Conservation (phyloP, 192 early-diverging fungal species). For the Rhizophagus prolifer region DNA sequence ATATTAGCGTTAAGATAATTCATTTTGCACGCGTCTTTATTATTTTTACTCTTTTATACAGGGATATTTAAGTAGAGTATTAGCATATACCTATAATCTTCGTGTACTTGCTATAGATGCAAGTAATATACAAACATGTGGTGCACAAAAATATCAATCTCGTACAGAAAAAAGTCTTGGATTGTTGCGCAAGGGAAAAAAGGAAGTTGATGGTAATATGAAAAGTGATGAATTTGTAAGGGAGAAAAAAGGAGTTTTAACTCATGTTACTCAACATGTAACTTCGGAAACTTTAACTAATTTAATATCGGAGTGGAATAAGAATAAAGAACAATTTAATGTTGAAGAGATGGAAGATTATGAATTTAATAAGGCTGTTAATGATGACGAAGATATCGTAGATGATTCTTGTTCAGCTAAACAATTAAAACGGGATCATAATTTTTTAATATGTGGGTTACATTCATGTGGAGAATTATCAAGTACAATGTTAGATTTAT, state of each 20-base stretch:
- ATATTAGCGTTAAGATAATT: neutral
- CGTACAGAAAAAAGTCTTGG: constrained; percentile 47
- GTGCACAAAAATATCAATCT: constrained; percentile 62
- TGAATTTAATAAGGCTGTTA: neutral
- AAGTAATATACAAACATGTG: constrained; percentile 68
- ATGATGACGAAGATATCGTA: neutral
- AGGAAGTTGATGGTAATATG: neutral
- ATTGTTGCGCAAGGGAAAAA: constrained; percentile 1
- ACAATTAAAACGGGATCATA: constrained; percentile 9
- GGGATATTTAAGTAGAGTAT: constrained; percentile 66
- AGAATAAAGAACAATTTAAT: neutral
- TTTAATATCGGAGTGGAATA: constrained; percentile 8
- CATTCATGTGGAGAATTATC: constrained; percentile 86
- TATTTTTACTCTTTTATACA: constrained; percentile 24
- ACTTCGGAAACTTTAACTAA: neutral
- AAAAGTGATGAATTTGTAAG: neutral
- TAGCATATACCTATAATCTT: constrained; percentile 65
- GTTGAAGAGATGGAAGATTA: neutral
- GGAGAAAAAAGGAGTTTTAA: neutral
- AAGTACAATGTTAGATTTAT: constrained; percentile 66
- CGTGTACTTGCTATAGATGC: constrained; percentile 71
- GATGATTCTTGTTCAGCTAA: neutral
- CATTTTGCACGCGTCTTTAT: neutral
- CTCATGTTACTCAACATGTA: constrained; percentile 11
- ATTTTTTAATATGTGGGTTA: constrained; percentile 77